phyloP scores from a whole-genome alignment of 2,329 filamentous ascomycete species.

The Neopestalotiopsis clavispora region DNA sequence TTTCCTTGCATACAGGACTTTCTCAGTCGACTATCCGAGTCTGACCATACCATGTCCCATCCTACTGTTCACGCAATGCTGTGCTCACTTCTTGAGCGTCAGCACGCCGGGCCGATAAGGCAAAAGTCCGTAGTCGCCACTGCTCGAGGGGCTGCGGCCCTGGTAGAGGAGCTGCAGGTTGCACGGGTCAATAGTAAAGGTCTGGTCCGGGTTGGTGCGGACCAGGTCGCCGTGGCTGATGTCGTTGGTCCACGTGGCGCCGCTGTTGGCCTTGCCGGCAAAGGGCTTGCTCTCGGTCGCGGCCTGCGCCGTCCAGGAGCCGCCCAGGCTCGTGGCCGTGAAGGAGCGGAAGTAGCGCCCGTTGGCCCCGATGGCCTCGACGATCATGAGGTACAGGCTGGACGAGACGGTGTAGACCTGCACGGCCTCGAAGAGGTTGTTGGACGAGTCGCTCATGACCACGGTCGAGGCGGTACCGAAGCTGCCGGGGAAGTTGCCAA shows the following conservation, averaged over 20 bases:
- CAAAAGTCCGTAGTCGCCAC: slow-evolving; percentile 52
- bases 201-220: slow-evolving; percentile 62
- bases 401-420: slow-evolving; percentile 66
- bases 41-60: too few relatives aligned
- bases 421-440: slow-evolving; percentile 69
- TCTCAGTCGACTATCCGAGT: too few relatives aligned
- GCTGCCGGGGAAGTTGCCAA: slow-evolving; percentile 63
- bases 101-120: slow-evolving; percentile 62
- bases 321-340: slow-evolving; percentile 61
- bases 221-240: slow-evolving; percentile 70
- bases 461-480: slow-evolving; percentile 58
- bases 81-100: slow-evolving; percentile 41
- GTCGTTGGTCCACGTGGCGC: slow-evolving; percentile 68
- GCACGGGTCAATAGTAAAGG: slow-evolving; percentile 66
- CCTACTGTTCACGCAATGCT: too few relatives aligned
- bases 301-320: slow-evolving; percentile 64
- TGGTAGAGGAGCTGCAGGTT: slow-evolving; percentile 70
- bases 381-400: slow-evolving; percentile 69
- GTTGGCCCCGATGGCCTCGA: slow-evolving; percentile 61
- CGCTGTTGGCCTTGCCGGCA: slow-evolving; percentile 70
- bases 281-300: slow-evolving; percentile 62
- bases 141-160: slow-evolving; percentile 50
- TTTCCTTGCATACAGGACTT: too few relatives aligned
- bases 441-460: slow-evolving; percentile 55
- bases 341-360: slow-evolving; percentile 72